A percentile compares a stretch with the other conserved stretches of the same genome.
Conservation (phyloP, 2,329 filamentous ascomycete genomes). For the Neofusicoccum cordaticola region DNA sequence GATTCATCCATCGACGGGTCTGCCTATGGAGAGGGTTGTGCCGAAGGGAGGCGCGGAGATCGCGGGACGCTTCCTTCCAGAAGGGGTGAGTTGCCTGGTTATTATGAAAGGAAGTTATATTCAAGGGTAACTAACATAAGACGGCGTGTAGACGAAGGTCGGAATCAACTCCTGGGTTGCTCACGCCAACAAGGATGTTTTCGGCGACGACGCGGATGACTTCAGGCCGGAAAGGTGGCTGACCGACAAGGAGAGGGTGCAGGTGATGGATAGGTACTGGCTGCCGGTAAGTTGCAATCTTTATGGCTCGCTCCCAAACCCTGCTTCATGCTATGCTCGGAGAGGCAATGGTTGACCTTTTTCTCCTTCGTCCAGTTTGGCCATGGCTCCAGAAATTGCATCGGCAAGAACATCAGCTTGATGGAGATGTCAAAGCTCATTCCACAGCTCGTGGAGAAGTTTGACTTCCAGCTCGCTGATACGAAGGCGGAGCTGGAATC, state of each 20-base stretch:
- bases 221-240: slow-evolving; percentile 26
- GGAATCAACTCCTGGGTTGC: slow-evolving; percentile 41
- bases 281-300: neutral
- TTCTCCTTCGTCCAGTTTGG: too few species aligned
- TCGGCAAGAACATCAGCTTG: too few species aligned
- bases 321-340: too few species aligned
- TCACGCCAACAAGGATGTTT: slow-evolving; percentile 35
- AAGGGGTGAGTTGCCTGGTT: slow-evolving; percentile 15
- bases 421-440: too few species aligned
- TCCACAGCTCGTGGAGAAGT: too few species aligned
- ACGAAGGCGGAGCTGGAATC: too few species aligned
- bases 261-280: neutral
- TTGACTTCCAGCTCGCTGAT: too few species aligned
- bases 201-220: slow-evolving; percentile 31
- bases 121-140: neutral
- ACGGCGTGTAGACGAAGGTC: slow-evolving; percentile 22
- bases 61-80: slow-evolving; percentile 19
- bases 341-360: too few species aligned
- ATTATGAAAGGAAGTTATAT: slow-evolving; percentile 22
- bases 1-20: neutral
- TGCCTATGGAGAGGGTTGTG: neutral
- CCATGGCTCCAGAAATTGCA: too few species aligned
- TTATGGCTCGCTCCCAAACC: too few species aligned
- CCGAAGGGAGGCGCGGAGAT: neutral
- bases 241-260: slow-evolving; percentile 8